Evolutionary conservation across 345 rosid species (phyloP), one percentile per base, ranked within the genome.

Genomic region (Hibiscus syriacus): DNA sequence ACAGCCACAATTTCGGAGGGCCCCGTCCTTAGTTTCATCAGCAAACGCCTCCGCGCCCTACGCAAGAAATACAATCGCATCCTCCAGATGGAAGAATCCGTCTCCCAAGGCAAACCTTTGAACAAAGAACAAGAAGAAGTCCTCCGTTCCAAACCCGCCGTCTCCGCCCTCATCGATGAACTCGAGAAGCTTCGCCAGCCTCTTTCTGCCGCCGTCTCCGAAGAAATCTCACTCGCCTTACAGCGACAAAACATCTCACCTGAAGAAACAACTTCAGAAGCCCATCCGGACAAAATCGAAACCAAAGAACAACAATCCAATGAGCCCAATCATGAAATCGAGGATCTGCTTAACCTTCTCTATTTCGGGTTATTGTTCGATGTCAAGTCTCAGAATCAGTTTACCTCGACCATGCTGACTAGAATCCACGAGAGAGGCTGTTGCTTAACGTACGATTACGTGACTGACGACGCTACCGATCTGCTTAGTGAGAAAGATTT

Each of bases 401-500:
- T 85, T 69, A 74, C 93, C 4, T 83, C 96, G 48, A 87, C 83
- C 62, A 88, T 88, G 93, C 70, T 87, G 76, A 86, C 90, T 30
- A 82, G 93, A 77, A 86, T 87, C 2, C 96, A 89, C 69, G 99
- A 92, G 87, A 78, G 98, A 50, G 89, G 90, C 0, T 90, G 90
- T 61, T 95, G 99, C 79, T 79, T 92, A 88, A 81, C 90, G 20
- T 95, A 95, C 69, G 99, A 95, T 74, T 77, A 78, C 36, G 98
- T 95, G 4, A 86, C 99, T 6, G 99, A 95, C 48, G 98, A 95
- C 16, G 90, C 86, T 13, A 87, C 92, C 63, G 98, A 89, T 88
- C 82, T 84, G 70, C 90, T 95, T 5, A 80, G 88, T 14, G 99
- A 95, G 78, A 68, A 70, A 49, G 99, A 95, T 75, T 80, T 95